phyloP scores from a whole-genome alignment of 202 grass and related monocot genomes.

The Digitaria exilis region DNA sequence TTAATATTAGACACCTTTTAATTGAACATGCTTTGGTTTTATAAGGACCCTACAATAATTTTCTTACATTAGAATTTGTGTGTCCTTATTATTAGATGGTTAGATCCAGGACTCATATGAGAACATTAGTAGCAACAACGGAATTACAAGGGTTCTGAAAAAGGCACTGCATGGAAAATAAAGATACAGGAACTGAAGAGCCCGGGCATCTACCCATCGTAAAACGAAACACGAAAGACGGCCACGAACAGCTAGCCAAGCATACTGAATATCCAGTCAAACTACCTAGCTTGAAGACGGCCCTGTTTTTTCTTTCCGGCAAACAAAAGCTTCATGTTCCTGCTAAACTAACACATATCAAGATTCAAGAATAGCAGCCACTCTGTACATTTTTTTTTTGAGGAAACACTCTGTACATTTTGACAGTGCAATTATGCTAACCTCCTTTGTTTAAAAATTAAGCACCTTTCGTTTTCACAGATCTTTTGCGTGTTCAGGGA shows the following conservation, averaged over 20 bases:
- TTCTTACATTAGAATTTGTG: too few species aligned
- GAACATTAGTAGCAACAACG: too few species aligned
- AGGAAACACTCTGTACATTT: too few species aligned
- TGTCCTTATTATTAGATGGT: too few species aligned
- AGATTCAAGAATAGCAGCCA: background rate
- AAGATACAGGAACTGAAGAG: background rate
- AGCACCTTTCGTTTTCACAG: background rate
- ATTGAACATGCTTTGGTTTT: too few species aligned
- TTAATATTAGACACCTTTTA: too few species aligned
- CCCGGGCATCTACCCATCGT: background rate
- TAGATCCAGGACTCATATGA: too few species aligned
- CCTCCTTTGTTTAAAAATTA: background rate
- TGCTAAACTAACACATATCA: background rate
- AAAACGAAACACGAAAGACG: background rate
- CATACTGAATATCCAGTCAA: background rate
- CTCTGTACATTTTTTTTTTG: background rate
- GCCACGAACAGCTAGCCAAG: background rate
- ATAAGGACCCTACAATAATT: too few species aligned
- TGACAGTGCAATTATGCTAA: background rate
- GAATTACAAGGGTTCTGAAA: background rate
- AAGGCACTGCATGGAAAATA: background rate
- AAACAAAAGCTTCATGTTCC: background rate
- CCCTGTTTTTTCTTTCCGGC: background rate
- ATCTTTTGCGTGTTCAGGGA: background rate
- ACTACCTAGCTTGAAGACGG: background rate